Conservation (phyloP, 306 rosid species). For the Luffa acutangula region DNA sequence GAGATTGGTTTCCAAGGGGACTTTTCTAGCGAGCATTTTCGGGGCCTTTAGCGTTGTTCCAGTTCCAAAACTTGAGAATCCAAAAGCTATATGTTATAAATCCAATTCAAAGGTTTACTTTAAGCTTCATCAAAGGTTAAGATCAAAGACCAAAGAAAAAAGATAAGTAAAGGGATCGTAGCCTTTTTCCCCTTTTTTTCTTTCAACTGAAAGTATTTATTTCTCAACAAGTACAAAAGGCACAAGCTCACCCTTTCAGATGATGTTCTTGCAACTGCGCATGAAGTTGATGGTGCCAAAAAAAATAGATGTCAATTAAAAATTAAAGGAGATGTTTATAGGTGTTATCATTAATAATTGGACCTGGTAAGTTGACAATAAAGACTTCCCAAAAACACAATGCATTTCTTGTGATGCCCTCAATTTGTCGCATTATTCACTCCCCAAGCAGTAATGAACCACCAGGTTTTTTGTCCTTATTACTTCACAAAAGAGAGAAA, state of each 20-base stretch:
- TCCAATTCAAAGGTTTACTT: not conserved
- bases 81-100: not conserved
- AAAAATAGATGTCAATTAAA: no score
- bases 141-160: not conserved
- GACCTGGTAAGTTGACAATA: no score
- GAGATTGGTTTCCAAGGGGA: no score
- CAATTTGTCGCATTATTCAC: no score
- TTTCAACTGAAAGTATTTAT: not conserved
- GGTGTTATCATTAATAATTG: no score
- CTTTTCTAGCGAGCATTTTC: no score
- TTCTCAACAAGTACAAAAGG: not conserved
- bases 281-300: constrained; percentile 97
- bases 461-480: no score
- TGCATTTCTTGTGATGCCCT: no score
- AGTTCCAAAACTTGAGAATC: not conserved
- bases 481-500: no score
- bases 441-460: no score
- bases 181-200: not conserved
- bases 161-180: not conserved
- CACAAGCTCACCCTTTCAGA: constrained; percentile 61
- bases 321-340: no score
- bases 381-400: no score
- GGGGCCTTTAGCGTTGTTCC: not conserved
- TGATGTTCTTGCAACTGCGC: constrained; percentile 94
- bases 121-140: not conserved